Evolutionary conservation across 768 basidiomycete genomes (phyloP), one percentile per base, ranked within the genome.

Genomic region (Roridomyces roridus): DNA sequence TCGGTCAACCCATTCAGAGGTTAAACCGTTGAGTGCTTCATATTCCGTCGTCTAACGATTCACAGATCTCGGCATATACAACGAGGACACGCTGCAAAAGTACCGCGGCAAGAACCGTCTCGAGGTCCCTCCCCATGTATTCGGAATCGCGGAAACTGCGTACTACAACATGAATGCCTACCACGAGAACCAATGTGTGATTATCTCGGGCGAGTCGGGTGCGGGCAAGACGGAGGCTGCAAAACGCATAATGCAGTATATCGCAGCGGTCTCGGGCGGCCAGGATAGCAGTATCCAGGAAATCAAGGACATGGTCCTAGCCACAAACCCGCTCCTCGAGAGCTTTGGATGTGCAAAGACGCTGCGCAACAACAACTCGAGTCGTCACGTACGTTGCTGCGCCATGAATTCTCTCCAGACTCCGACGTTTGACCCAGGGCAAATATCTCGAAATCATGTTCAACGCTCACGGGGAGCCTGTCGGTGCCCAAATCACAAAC

Each of bases 401-500:
- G 11, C 20, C 31, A n/a, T 48, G 40, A 10, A 3, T 8, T 8
- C 7, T 52, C 21, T 49, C 21, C 31, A 43, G 36, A 15, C 34
- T 23, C 42, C 46, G 46, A 52, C 11, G 63, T 72, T 25, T 42
- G 24, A 7, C 29, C 1, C 65, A 98, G 94, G 96, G 97, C 21
- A 99, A 99, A 82, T 99, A 99, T 70, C 81, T 99, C 9, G 96
- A 99, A 74, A 98, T 99, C 72, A 98, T 98, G 92, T 99, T 99
- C 77, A 97, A 99, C 65, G 75, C 82, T 20, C 83, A 86, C 15
- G 96, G 96, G 48, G 92, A 96, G 67, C 97, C 97, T 17, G 87
- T 98, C 34, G 97, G 97, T 37, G 97, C 97, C 1, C 94, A 97
- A 68, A 98, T 99, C 60, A 98, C 97, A 7, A 99, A 98, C 71